phyloP scores from a whole-genome alignment of 345 rosid genomes.

The Eucalyptus curtisii region DNA sequence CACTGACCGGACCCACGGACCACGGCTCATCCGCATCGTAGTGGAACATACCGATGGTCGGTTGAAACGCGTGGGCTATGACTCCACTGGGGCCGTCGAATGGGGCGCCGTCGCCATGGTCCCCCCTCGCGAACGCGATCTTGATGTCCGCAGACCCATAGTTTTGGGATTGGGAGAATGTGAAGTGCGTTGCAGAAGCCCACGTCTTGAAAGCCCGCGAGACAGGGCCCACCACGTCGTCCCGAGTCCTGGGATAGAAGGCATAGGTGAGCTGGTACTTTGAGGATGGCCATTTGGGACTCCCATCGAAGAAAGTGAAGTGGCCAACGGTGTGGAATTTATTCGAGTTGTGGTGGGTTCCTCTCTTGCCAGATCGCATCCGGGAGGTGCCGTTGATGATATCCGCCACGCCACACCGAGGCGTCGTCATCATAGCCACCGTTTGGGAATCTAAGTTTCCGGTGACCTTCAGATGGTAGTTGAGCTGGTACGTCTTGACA shows the following conservation, averaged over 20 bases:
- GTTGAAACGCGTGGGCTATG: conserved; percentile 17
- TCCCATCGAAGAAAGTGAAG: background rate
- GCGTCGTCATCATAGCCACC: background rate
- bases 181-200: conserved; percentile 7
- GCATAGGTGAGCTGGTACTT: conserved; percentile 9
- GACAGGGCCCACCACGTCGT: background rate
- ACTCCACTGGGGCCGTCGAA: conserved; percentile 8
- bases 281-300: conserved; percentile 8
- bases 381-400: conserved; percentile 8
- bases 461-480: background rate
- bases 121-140: background rate
- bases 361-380: background rate
- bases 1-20: background rate
- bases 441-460: conserved; percentile 1
- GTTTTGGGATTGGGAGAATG: background rate
- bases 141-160: background rate
- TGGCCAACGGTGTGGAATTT: conserved; percentile 2
- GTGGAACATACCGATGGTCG: conserved; percentile 9
- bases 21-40: conserved; percentile 15
- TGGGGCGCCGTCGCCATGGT: background rate
- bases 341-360: background rate
- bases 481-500: conserved; percentile 15
- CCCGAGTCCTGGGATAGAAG: background rate
- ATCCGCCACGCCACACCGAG: conserved; percentile 26
- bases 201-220: conserved; percentile 12